These are phyloP conservation scores for Speleostelium caveatum DNA, from an alignment of 78 protist species.

Conservation along the genomic window DNA sequence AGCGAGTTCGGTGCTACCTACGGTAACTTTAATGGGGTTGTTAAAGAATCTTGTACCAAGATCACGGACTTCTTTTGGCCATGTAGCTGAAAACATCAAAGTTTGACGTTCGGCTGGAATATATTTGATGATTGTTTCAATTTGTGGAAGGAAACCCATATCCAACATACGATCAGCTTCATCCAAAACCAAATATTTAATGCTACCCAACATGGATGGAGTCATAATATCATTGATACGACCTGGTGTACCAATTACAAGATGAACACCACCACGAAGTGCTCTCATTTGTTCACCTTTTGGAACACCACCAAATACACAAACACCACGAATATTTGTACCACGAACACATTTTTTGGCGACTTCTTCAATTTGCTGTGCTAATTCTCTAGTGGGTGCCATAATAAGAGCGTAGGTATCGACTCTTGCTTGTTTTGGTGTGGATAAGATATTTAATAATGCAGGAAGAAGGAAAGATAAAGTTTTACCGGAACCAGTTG, in stretches of 20 bases:
- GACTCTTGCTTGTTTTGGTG: constrained; percentile 18
- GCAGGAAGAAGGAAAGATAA: constrained; percentile 96
- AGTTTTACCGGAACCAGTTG: constrained; percentile 99
- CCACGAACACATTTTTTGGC: constrained; percentile 28
- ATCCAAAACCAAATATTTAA: constrained; percentile 93
- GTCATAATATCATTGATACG: constrained; percentile 94
- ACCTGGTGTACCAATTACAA: constrained; percentile 96
- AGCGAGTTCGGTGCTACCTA: constrained; percentile 88
- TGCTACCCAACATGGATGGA: constrained; percentile 8
- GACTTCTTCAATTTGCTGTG: constrained; percentile 88
- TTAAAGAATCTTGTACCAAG: constrained; percentile 75
- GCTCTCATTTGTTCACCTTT: constrained; percentile 76
- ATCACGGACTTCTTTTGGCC: constrained; percentile 96
- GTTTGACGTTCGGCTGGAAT: constrained; percentile 97
- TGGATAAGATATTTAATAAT: constrained; percentile 62
- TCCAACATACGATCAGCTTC: constrained; percentile 99
- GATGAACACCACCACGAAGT: constrained; percentile 90
- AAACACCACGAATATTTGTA: constrained; percentile 50
- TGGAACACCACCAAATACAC: constrained; percentile 93
- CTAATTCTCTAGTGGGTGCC: constrained; percentile 94
- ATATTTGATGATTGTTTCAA: constrained; percentile 85
- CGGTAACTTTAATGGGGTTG: constrained; percentile 82
- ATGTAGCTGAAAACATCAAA: constrained; percentile 99
- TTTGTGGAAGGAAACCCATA: constrained; percentile 99
- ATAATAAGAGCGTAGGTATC: constrained; percentile 90